Base-by-base conservation (phyloP, 2,329 filamentous ascomycete genomes). In the Leptographium radiaticola region DNA sequence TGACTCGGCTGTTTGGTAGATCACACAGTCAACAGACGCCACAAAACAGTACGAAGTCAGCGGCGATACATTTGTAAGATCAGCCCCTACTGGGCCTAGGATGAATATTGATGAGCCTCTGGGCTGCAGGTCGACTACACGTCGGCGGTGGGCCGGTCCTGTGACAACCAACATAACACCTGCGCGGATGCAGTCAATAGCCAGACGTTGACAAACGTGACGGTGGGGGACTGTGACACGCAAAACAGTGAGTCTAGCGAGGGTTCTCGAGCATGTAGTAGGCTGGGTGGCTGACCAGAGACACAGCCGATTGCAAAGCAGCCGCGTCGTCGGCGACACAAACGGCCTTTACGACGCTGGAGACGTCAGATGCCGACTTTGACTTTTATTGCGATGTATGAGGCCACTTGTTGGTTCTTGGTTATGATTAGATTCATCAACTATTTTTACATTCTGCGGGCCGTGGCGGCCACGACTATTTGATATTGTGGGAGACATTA, bases 101-200 rank as follows among this genome's bases (percentile, higher is more conserved):
- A 44, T 9, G 12, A 12, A 16, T 16, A 30, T 36, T 51, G 30
- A 52, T 40, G 7, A 36, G 25, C 13, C 8, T 43, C 42, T 34
- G 34, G 4, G 8, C 7, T 15, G n/a, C 48, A 75, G 72, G 60
- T 64, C 53, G 68, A 73, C 61, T 76, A 71, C 59, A 36, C 60
- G 30, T 64, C 66, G 11, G 74, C 74, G 0, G 66, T 68, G 7
- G 65, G 68, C 53, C 65, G 71, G 25, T 67, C 71, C 1, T 77
- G 75, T 63, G 71, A 74, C 59, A 71, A 71, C 59, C 74, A 77
- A 61, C 70, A 73, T 61, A 75, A 77, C 58, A 62, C 61, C 18
- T 77, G 75, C 55, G 68, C 70, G n/a, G 57, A 70, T 30, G 51
- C 63, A 20, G 71, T 71, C 38, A 75, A 76, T 58, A 64, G 61